phyloP scores from a whole-genome alignment of 371 early-diverging fungal species.

The Smittium mucronatum region DNA sequence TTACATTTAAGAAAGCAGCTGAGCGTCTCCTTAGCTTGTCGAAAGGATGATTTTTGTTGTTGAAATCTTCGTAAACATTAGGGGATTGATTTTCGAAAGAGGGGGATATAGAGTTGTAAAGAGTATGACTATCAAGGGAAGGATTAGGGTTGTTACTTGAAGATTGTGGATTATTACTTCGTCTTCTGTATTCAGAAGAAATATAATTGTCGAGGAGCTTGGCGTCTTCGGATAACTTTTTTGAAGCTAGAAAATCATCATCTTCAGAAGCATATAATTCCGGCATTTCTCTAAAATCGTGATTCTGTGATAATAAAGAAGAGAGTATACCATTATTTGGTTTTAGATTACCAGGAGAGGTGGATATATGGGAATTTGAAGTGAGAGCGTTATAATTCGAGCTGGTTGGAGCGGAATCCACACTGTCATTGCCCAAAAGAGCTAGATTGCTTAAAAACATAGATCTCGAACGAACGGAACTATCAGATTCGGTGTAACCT shows the following conservation, averaged over 20 bases:
- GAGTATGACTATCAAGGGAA: not conserved
- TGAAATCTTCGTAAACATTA: too few relatives aligned
- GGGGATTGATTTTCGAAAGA: not conserved
- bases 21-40: not conserved
- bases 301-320: not conserved
- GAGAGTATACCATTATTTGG: not conserved
- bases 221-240: not conserved
- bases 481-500: conserved; percentile 1
- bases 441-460: not conserved
- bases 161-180: not conserved
- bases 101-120: not conserved
- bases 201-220: conserved; percentile 2
- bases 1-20: not conserved
- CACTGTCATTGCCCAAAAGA: not conserved
- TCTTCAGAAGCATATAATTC: not conserved
- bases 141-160: not conserved
- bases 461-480: not conserved
- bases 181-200: not conserved
- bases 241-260: not conserved
- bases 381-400: not conserved
- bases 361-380: not conserved
- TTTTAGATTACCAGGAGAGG: not conserved
- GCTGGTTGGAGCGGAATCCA: not conserved
- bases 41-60: not conserved
- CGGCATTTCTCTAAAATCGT: not conserved